Conservation (phyloP, 768 basidiomycete species). For the Austroboletus eburneus region DNA sequence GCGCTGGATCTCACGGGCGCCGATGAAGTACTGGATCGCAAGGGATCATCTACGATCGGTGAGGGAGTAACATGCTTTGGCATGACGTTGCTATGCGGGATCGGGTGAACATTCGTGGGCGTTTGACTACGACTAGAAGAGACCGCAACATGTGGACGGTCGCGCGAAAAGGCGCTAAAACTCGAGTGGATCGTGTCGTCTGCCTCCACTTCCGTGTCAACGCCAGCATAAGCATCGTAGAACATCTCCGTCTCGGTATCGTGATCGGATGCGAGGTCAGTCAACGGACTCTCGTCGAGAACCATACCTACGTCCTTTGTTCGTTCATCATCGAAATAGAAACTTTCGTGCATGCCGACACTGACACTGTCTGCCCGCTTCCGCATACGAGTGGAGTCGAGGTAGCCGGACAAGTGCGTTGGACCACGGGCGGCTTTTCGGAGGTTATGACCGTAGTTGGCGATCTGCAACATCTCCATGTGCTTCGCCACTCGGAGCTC, state of each 20-base stretch:
- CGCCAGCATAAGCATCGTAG: constrained; percentile 33
- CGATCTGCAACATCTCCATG: constrained; percentile 85
- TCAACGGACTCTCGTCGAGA: constrained; percentile 70
- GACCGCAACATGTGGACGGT: constrained; percentile 15
- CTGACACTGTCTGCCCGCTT: constrained; percentile 68
- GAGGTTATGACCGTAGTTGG: constrained; percentile 72
- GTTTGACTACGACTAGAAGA: constrained; percentile 39
- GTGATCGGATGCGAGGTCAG: constrained; percentile 63
- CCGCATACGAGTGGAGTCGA: constrained; percentile 34
- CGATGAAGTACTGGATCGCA: constrained; percentile 41
- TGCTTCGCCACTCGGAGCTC: constrained; percentile 71
- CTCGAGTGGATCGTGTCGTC: constrained; percentile 17
- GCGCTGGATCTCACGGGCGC: constrained; percentile 34
- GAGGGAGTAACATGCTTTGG: constrained; percentile 40
- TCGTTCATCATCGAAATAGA: constrained; percentile 63
- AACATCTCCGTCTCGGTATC: constrained; percentile 39
- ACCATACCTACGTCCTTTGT: constrained; percentile 49
- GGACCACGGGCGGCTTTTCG: constrained; percentile 27
- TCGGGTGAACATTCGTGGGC: constrained; percentile 36
- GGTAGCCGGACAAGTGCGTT: constrained; percentile 18
- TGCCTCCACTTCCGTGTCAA: constrained; percentile 14
- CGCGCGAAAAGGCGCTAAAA: constrained; percentile 17
- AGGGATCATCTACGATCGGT: constrained; percentile 43
- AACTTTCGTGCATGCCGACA: constrained; percentile 53
- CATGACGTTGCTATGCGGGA: constrained; percentile 34